Conservation (phyloP, 2,329 filamentous ascomycete species). For the Fusarium sp. region DNA sequence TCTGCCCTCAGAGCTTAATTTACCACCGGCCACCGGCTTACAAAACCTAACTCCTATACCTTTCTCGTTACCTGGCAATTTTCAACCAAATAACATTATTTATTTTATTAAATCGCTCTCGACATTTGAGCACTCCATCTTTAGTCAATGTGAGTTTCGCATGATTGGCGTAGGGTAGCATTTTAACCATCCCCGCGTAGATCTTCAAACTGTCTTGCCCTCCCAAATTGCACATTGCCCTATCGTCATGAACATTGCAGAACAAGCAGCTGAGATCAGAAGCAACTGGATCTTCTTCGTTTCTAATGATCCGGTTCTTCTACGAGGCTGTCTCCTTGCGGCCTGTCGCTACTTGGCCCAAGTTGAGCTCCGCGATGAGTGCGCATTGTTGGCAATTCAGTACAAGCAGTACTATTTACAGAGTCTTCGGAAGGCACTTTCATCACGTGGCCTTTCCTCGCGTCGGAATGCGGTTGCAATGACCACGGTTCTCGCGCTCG, state of each 20-base stretch:
- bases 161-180: not conserved
- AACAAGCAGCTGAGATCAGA: not conserved
- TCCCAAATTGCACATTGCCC: not conserved
- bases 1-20: rapidly evolving
- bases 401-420: conserved; percentile 2
- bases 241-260: not conserved
- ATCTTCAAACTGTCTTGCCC: conserved; percentile 1
- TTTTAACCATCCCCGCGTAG: not conserved
- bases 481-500: not conserved
- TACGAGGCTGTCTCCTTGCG: not conserved
- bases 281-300: conserved; percentile 8
- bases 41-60: not conserved
- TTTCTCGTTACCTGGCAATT: not conserved
- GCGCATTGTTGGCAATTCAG: not conserved
- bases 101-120: not conserved
- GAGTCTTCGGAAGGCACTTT: not conserved
- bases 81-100: not conserved
- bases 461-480: not conserved
- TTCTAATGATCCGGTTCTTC: not conserved
- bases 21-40: rapidly evolving
- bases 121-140: not conserved
- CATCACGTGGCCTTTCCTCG: not conserved
- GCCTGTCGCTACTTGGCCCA: not conserved
- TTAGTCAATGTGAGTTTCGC: conserved; percentile 1
- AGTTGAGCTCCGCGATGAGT: not conserved